These are phyloP conservation scores for Ogataea zsoltii DNA, from an alignment of 805 yeast species.

Conservation along the genomic window DNA sequence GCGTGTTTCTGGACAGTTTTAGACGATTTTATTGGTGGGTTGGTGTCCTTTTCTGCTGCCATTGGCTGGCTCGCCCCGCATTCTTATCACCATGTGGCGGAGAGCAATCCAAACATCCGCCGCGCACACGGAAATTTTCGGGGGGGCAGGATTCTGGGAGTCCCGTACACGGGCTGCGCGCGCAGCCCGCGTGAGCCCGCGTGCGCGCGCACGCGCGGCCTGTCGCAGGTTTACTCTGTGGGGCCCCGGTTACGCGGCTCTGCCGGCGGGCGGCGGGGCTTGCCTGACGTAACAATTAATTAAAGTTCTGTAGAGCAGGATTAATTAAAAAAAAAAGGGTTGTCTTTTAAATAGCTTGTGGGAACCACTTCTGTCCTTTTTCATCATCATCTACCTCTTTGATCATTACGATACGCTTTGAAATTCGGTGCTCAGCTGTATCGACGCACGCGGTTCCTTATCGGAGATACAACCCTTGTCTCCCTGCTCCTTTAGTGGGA, in stretches of 20 bases:
- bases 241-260: neutral
- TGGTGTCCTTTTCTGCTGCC: neutral
- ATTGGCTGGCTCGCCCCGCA: conserved; percentile 1
- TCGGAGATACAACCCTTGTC: conserved; percentile 3
- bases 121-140: neutral
- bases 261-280: conserved; percentile 3
- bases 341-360: conserved; percentile 4
- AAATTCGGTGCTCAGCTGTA: too few relatives aligned
- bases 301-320: conserved; percentile 7
- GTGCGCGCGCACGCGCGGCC: neutral
- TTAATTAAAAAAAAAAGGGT: conserved; percentile 1
- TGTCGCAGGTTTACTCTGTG: neutral
- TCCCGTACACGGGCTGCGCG: too few relatives aligned
- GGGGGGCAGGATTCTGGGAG: neutral
- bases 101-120: neutral
- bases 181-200: too few relatives aligned
- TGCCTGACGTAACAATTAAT: conserved; percentile 6
- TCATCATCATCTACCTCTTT: neutral
- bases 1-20: too few relatives aligned
- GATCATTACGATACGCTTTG: neutral
- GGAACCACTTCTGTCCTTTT: neutral
- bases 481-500: neutral
- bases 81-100: conserved; percentile 5
- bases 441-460: neutral
- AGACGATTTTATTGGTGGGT: too few relatives aligned